Percentiles rank a stretch among this genome's conserved stretches.
Evolutionary conservation across 2,329 filamentous ascomycete genomes (phyloP).

Genomic region (Diaporthe nobilis): DNA sequence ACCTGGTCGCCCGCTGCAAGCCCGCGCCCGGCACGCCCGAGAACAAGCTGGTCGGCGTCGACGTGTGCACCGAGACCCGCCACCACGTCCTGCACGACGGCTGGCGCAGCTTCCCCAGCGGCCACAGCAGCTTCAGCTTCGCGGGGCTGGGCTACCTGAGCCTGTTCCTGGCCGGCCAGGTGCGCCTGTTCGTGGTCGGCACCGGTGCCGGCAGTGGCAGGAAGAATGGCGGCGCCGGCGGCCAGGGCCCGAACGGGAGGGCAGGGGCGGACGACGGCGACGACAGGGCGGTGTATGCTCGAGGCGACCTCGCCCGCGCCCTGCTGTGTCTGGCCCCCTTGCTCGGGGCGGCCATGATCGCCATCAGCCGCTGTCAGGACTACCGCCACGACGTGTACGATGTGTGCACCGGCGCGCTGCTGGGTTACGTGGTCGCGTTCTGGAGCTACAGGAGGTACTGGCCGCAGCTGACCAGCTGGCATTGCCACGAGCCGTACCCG

Average conservation of each 20-base stretch:
- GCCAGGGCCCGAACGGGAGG: neutral
- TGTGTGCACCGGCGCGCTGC: slow-evolving; percentile 71
- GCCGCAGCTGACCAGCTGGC: slow-evolving; percentile 65
- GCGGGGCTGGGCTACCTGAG: slow-evolving; percentile 82
- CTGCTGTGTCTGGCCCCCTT: slow-evolving; percentile 71
- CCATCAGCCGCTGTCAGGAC: slow-evolving; percentile 78
- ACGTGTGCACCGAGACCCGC: slow-evolving; percentile 80
- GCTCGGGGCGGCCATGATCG: slow-evolving; percentile 75
- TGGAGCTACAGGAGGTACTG: slow-evolving; percentile 78
- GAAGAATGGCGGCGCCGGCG: neutral
- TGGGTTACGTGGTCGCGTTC: slow-evolving; percentile 73
- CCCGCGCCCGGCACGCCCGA: slow-evolving; percentile 67
- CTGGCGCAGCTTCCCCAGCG: slow-evolving; percentile 86
- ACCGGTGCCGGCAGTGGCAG: slow-evolving; percentile 49
- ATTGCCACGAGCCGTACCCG: slow-evolving; percentile 72
- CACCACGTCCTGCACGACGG: slow-evolving; percentile 83
- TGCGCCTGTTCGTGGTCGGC: slow-evolving; percentile 67
- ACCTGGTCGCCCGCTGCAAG: slow-evolving; percentile 81
- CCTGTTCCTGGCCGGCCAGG: slow-evolving; percentile 78
- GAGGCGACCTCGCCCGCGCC: slow-evolving; percentile 67
- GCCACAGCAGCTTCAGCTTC: slow-evolving; percentile 85
- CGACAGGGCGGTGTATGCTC: slow-evolving; percentile 43
- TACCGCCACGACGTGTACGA: slow-evolving; percentile 81
- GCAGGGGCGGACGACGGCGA: slow-evolving; percentile 29
- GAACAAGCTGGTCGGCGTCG: slow-evolving; percentile 71